These are phyloP conservation scores for Dipodascus geniculatus DNA, from an alignment of 805 yeast species.

Conservation along the genomic window DNA sequence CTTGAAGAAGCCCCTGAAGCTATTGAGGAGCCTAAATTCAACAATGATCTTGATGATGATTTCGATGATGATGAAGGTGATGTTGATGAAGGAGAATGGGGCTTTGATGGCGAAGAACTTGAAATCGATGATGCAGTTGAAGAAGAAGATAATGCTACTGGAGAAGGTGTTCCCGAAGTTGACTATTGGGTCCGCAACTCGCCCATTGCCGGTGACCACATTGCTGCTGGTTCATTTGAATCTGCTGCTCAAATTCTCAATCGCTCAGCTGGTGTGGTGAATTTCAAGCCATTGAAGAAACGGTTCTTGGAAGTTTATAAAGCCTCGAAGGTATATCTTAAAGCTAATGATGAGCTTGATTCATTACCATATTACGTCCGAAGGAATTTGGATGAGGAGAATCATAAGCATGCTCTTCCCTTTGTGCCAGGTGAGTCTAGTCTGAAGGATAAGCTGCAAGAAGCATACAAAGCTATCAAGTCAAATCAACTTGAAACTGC, in stretches of 20 bases:
- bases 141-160: conserved; percentile 21
- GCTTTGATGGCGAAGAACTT: conserved; percentile 60
- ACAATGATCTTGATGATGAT: conserved; percentile 18
- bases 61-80: conserved; percentile 64
- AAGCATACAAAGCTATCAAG: conserved; percentile 75
- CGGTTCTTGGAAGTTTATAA: conserved; percentile 79
- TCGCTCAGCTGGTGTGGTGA: conserved; percentile 77
- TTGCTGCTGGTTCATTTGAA: conserved; percentile 94
- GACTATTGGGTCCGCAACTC: conserved; percentile 82
- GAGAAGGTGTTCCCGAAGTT: conserved; percentile 44
- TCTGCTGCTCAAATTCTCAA: conserved; percentile 87
- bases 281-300: conserved; percentile 77
- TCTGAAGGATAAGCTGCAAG: conserved; percentile 48
- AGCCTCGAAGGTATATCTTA: conserved; percentile 62
- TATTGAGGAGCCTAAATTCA: conserved; percentile 16
- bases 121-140: conserved; percentile 29
- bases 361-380: conserved; percentile 60
- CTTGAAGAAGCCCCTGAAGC: conserved; percentile 33
- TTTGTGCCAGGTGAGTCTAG: conserved; percentile 60
- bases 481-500: conserved; percentile 77
- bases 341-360: conserved; percentile 64
- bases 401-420: conserved; percentile 44
- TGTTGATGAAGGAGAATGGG: conserved; percentile 37
- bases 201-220: conserved; percentile 80
- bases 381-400: conserved; percentile 43